Percentiles rank a stretch among this genome's conserved stretches.
Evolutionary conservation across 192 early-diverging fungal genomes (phyloP).

Genomic region (Gonapodya prolifera): DNA sequence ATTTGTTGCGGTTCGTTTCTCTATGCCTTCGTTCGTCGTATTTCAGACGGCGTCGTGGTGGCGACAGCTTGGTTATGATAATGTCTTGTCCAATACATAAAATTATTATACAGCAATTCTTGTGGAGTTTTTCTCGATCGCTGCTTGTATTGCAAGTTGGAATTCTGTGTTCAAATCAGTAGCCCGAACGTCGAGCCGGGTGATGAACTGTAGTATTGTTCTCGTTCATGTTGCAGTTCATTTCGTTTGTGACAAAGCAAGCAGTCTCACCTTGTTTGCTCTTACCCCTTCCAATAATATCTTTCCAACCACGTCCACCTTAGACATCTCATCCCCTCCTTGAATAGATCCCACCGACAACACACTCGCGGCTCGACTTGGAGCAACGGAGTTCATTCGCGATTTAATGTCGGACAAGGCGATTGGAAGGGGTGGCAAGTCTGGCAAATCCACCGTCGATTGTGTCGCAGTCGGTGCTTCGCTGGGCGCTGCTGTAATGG

Average conservation of each 20-base stretch:
- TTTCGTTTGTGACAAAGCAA: too few species aligned
- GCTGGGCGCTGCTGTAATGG: neutral
- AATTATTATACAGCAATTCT: neutral
- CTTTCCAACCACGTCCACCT: neutral
- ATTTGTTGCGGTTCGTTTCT: neutral
- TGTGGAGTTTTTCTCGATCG: neutral
- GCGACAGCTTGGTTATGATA: neutral
- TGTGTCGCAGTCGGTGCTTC: neutral
- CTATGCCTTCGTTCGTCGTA: neutral
- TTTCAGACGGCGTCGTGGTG: neutral
- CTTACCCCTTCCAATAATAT: neutral
- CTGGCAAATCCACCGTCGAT: neutral
- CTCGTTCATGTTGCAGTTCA: too few species aligned
- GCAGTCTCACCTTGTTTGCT: neutral
- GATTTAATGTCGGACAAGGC: neutral
- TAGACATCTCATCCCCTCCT: neutral
- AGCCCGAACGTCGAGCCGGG: neutral
- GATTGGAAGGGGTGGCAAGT: neutral
- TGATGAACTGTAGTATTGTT: neutral
- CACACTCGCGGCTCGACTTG: neutral
- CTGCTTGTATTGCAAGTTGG: neutral
- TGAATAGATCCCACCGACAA: neutral
- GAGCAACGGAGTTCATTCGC: neutral
- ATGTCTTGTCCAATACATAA: neutral
- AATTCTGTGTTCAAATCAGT: neutral